Evolutionary conservation across 1,139 yeast species (phyloP).

Genomic region (Yarrowia galli): DNA sequence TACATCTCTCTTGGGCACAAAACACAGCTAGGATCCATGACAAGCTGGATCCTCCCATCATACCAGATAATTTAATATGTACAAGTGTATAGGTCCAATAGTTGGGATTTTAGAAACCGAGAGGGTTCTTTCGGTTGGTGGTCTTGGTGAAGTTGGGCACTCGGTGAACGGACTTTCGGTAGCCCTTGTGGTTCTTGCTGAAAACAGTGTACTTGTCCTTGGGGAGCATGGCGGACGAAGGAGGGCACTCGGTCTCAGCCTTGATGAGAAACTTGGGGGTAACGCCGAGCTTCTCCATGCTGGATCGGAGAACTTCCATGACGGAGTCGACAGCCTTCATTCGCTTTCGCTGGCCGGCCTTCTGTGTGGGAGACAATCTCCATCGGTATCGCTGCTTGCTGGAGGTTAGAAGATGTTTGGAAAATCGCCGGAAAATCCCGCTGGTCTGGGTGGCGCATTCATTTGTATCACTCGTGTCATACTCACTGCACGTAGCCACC

Average conservation of each 20-base stretch:
- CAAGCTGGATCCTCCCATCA: constrained; percentile 11
- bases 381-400: constrained; percentile 62
- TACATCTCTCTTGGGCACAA: too few species aligned
- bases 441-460: neutral
- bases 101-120: constrained; percentile 60
- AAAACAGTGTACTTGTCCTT: constrained; percentile 89
- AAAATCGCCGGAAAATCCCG: neutral
- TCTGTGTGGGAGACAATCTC: constrained; percentile 82
- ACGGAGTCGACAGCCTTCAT: constrained; percentile 82
- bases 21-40: neutral
- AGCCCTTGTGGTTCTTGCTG: constrained; percentile 73
- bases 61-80: constrained; percentile 36
- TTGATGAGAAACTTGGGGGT: constrained; percentile 62
- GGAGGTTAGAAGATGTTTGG: neutral
- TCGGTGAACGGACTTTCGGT: constrained; percentile 84
- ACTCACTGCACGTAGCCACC: constrained; percentile 91
- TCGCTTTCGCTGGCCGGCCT: constrained; percentile 81
- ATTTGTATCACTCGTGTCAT: constrained; percentile 40
- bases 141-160: constrained; percentile 86
- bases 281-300: constrained; percentile 60
- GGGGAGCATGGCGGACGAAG: constrained; percentile 78
- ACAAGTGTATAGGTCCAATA: constrained; percentile 24
- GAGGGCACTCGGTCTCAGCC: constrained; percentile 68
- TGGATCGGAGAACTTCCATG: constrained; percentile 71
- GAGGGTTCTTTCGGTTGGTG: constrained; percentile 81